Percentiles rank a stretch among this genome's conserved stretches.
Conservation (phyloP, 805 yeast species). For the Metschnikowia similis region DNA sequence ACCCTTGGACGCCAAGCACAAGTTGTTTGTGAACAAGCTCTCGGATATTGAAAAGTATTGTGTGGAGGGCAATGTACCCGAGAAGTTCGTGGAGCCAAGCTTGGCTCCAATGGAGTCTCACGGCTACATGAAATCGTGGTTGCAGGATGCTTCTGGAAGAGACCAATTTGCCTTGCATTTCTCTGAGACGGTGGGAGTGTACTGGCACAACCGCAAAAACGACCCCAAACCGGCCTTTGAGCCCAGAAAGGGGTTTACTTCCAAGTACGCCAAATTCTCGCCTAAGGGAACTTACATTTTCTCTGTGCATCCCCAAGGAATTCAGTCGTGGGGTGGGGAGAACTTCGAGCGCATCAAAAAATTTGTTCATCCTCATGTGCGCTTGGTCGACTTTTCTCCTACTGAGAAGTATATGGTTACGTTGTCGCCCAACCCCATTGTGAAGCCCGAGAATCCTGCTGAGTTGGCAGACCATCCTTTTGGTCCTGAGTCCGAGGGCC, state of each 20-base stretch:
- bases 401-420: slow-evolving; percentile 87
- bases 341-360: slow-evolving; percentile 68
- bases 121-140: slow-evolving; percentile 86
- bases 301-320: slow-evolving; percentile 90
- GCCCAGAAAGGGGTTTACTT: slow-evolving; percentile 82
- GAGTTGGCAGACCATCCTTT: slow-evolving; percentile 73
- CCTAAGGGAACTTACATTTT: slow-evolving; percentile 88
- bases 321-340: slow-evolving; percentile 93
- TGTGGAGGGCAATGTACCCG: slow-evolving; percentile 54
- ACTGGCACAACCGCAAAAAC: slow-evolving; percentile 76
- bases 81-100: slow-evolving; percentile 66
- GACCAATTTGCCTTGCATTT: slow-evolving; percentile 84
- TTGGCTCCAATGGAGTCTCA: slow-evolving; percentile 68
- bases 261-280: slow-evolving; percentile 82
- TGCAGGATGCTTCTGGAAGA: slow-evolving; percentile 81
- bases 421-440: slow-evolving; percentile 80
- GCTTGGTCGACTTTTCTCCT: slow-evolving; percentile 89
- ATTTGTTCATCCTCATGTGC: slow-evolving; percentile 84
- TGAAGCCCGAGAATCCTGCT: slow-evolving; percentile 57
- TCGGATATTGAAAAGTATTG: slow-evolving; percentile 79
- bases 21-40: slow-evolving; percentile 77
- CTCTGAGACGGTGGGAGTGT: slow-evolving; percentile 76
- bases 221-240: slow-evolving; percentile 74
- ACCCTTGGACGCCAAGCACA: slow-evolving; percentile 90
- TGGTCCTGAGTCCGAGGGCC: slow-evolving; percentile 84